phyloP scores from a whole-genome alignment of 1,284 basidiomycete genomes.

The Microbotryum scabiosae region DNA sequence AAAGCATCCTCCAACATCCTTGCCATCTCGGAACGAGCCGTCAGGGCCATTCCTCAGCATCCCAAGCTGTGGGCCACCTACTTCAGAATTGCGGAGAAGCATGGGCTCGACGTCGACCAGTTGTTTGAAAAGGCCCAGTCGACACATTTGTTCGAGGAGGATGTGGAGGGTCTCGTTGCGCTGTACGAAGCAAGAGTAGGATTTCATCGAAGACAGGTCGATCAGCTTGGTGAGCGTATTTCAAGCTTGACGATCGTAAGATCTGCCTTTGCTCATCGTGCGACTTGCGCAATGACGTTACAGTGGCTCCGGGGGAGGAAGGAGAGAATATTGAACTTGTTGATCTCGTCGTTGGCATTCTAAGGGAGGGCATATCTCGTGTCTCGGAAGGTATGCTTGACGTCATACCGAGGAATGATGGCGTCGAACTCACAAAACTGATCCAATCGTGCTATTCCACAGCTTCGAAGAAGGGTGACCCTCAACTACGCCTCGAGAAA shows the following conservation, averaged over 20 bases:
- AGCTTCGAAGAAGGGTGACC: conserved; percentile 45
- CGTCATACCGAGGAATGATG: too few species aligned
- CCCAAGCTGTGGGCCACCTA: conserved; percentile 66
- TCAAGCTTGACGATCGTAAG: neutral
- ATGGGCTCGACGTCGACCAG: conserved; percentile 14
- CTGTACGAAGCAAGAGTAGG: conserved; percentile 59
- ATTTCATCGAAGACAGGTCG: conserved; percentile 36
- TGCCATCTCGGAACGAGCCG: conserved; percentile 43
- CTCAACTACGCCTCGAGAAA: conserved; percentile 66
- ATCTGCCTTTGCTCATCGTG: neutral
- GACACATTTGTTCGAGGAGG: conserved; percentile 32
- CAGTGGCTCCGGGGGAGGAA: conserved; percentile 10
- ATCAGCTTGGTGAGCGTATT: conserved; percentile 4
- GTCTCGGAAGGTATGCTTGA: too few species aligned
- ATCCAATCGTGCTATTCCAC: too few species aligned
- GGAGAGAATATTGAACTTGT: conserved; percentile 14
- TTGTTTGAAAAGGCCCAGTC: conserved; percentile 17
- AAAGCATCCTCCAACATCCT: conserved; percentile 3
- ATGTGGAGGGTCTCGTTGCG: conserved; percentile 59
- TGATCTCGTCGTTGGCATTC: conserved; percentile 20
- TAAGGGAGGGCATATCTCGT: conserved; percentile 31
- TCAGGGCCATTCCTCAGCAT: conserved; percentile 57
- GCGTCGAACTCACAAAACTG: too few species aligned
- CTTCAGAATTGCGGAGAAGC: conserved; percentile 44
- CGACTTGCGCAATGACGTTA: neutral